Percentiles rank a stretch among this genome's conserved stretches.
phyloP scores from a whole-genome alignment of 768 basidiomycete species.

The Phlebiopsis gigantea region DNA sequence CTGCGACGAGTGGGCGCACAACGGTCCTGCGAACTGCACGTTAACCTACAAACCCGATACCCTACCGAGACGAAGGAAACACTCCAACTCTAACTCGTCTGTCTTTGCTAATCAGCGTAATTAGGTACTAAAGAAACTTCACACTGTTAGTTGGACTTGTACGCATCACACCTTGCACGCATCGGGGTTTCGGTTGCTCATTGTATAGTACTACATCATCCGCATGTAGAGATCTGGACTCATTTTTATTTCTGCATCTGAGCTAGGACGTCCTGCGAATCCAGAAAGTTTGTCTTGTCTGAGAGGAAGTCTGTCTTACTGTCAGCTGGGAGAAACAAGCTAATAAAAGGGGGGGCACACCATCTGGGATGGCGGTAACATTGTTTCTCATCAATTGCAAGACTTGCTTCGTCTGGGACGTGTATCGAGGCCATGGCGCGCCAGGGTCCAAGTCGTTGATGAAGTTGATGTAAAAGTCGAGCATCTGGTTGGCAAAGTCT shows the following conservation, averaged over 20 bases:
- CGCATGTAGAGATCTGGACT: neutral
- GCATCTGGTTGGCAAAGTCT: conserved; percentile 38
- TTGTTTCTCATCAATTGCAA: conserved; percentile 49
- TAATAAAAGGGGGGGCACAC: conserved; percentile 25
- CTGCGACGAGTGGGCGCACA: conserved; percentile 50
- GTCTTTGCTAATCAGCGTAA: neutral
- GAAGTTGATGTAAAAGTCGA: conserved; percentile 49
- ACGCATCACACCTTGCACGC: neutral
- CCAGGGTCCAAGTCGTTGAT: conserved; percentile 49
- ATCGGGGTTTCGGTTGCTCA: neutral
- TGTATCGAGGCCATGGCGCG: conserved; percentile 47
- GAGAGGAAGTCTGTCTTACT: conserved; percentile 34
- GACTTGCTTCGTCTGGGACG: conserved; percentile 28
- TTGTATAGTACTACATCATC: neutral
- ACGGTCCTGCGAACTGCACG: conserved; percentile 59
- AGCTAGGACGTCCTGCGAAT: conserved; percentile 33
- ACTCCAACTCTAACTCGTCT: neutral
- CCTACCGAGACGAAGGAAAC: conserved; percentile 3
- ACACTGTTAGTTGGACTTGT: neutral
- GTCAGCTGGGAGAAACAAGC: neutral
- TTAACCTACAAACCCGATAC: conserved; percentile 35
- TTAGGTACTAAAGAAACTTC: neutral
- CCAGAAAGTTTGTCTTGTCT: conserved; percentile 38
- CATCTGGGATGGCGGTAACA: conserved; percentile 48
- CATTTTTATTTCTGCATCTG: conserved; percentile 40